Evolutionary conservation across 768 basidiomycete species (phyloP).

Genomic region (Auricularia auricula-judae): DNA sequence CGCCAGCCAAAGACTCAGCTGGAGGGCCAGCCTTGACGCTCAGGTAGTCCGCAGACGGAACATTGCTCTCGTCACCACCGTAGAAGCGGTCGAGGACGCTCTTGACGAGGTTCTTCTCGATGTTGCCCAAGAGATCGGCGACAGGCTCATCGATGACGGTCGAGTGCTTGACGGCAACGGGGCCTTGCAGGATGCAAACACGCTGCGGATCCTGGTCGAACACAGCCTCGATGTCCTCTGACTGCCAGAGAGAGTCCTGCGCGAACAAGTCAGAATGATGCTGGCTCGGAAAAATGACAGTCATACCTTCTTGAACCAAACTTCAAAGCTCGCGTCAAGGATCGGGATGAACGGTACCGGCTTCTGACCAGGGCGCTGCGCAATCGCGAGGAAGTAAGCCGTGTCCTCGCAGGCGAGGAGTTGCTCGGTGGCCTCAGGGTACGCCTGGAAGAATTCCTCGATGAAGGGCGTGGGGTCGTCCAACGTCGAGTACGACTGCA

Average conservation of each 20-base stretch:
- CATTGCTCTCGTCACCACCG: conserved; percentile 54
- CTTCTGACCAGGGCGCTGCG: conserved; percentile 94
- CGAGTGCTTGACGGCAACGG: conserved; percentile 85
- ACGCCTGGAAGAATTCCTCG: conserved; percentile 71
- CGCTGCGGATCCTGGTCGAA: conserved; percentile 98
- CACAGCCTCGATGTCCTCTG: conserved; percentile 96
- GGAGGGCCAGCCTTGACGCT: conserved; percentile 29
- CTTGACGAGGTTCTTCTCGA: conserved; percentile 65
- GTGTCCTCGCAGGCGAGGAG: conserved; percentile 88
- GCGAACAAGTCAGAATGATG: neutral
- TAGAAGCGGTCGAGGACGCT: conserved; percentile 75
- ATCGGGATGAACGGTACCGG: conserved; percentile 97
- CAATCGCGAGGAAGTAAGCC: conserved; percentile 91
- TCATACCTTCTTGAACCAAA: conserved; percentile 98
- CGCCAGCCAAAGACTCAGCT: conserved; percentile 6
- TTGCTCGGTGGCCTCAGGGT: conserved; percentile 73
- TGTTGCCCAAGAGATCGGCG: conserved; percentile 81
- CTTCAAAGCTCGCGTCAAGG: conserved; percentile 84
- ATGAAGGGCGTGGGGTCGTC: conserved; percentile 75
- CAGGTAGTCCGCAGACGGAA: conserved; percentile 83
- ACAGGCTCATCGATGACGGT: conserved; percentile 88
- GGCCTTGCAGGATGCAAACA: conserved; percentile 95
- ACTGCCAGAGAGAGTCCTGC: conserved; percentile 93
- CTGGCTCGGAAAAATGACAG: neutral
- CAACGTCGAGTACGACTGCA: conserved; percentile 74